Evolutionary conservation across 2,329 filamentous ascomycete species (phyloP).

Genomic region (Calonectria fujianensis): DNA sequence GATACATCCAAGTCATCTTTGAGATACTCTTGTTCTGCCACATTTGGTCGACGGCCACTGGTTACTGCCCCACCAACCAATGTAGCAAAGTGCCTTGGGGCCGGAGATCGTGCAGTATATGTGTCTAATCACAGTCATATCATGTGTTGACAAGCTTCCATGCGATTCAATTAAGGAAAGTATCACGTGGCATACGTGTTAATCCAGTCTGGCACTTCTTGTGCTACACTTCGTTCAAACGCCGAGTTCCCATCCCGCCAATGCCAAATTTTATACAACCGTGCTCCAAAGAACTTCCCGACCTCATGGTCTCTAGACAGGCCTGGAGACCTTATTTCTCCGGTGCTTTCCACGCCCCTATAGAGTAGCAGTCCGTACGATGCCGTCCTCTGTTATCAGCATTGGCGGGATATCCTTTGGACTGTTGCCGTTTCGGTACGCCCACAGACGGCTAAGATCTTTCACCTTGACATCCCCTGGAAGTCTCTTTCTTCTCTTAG

Average conservation of each 20-base stretch:
- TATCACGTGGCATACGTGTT: neutral
- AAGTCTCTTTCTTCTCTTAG: slow-evolving; percentile 48
- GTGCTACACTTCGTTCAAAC: slow-evolving; percentile 1
- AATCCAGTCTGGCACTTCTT: neutral
- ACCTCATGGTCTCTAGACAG: slow-evolving; percentile 16
- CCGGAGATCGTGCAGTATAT: neutral
- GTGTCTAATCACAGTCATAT: neutral
- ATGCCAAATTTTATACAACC: neutral
- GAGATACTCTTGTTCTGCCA: neutral
- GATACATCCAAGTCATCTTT: neutral
- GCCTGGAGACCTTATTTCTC: neutral
- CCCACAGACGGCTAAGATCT: slow-evolving; percentile 77
- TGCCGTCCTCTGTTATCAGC: slow-evolving; percentile 60
- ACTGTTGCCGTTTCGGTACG: slow-evolving; percentile 76
- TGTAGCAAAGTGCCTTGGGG: neutral
- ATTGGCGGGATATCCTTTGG: slow-evolving; percentile 66
- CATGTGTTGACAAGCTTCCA: neutral
- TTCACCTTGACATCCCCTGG: slow-evolving; percentile 70
- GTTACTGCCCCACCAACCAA: neutral
- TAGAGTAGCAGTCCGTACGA: slow-evolving; percentile 63
- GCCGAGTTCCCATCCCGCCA: neutral
- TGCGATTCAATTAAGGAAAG: neutral
- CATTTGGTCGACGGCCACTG: neutral
- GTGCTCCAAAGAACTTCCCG: neutral
- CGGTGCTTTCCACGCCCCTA: slow-evolving; percentile 51